A percentile compares a stretch with the other conserved stretches of the same genome.
Conservation (phyloP, 1,284 basidiomycete genomes). For the Boletus albobrunnescens region DNA sequence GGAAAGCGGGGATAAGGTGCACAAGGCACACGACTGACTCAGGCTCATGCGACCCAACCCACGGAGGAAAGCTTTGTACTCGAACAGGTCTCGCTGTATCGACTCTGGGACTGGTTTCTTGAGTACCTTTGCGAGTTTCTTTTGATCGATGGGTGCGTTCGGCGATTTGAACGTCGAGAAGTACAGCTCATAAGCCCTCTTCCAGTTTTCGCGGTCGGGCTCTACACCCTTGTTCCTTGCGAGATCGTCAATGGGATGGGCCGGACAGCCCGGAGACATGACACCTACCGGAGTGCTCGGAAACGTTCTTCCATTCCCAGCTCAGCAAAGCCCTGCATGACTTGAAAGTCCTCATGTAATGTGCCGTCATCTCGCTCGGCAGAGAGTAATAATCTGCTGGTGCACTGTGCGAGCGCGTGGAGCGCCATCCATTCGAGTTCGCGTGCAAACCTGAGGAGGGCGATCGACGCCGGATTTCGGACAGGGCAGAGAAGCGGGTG, state of each 20-base stretch:
- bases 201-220: conserved; percentile 61
- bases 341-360: conserved; percentile 47
- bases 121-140: conserved; percentile 53
- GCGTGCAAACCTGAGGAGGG: conserved; percentile 59
- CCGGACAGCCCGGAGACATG: conserved; percentile 4
- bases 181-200: conserved; percentile 54
- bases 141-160: conserved; percentile 45
- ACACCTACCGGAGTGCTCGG: conserved; percentile 48
- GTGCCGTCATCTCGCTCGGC: conserved; percentile 45
- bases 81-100: conserved; percentile 60
- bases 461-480: conserved; percentile 64
- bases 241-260: too few relatives aligned
- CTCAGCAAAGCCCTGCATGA: conserved; percentile 51
- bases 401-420: conserved; percentile 65
- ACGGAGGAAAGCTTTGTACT: conserved; percentile 68
- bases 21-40: conserved; percentile 48
- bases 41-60: conserved; percentile 81
- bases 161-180: conserved; percentile 57
- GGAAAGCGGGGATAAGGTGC: background rate
- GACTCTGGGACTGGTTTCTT: conserved; percentile 53
- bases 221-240: conserved; percentile 36
- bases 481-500: conserved; percentile 74
- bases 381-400: conserved; percentile 60
- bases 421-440: conserved; percentile 67
- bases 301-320: conserved; percentile 66